These are phyloP conservation scores for Phytophthora meadii DNA, from an alignment of 352 stramenopile species.

Conservation along the genomic window DNA sequence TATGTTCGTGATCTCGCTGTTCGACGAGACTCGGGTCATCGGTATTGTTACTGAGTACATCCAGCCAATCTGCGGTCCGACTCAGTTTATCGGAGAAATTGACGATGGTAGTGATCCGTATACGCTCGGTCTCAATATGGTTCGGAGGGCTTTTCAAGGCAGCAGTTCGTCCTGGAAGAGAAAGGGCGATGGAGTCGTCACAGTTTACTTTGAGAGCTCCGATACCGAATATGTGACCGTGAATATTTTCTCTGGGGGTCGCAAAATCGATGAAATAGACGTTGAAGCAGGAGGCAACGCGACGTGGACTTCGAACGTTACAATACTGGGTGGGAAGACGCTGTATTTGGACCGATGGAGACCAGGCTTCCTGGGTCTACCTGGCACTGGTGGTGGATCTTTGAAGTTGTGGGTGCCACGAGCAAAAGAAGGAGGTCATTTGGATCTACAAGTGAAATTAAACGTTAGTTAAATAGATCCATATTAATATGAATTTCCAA, in stretches of 20 bases:
- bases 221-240: slow-evolving; percentile 12
- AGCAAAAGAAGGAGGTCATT: slow-evolving; percentile 15
- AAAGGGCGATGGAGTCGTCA: slow-evolving; percentile 39
- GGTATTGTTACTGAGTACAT: slow-evolving; percentile 18
- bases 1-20: slow-evolving; percentile 12
- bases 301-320: slow-evolving; percentile 8
- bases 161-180: slow-evolving; percentile 45
- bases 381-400: slow-evolving; percentile 13
- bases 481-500: too few species aligned
- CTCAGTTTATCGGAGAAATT: slow-evolving; percentile 28
- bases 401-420: slow-evolving; percentile 12
- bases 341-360: slow-evolving; percentile 18
- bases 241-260: slow-evolving; percentile 15
- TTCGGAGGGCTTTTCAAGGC: slow-evolving; percentile 43
- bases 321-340: slow-evolving; percentile 2
- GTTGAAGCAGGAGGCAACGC: slow-evolving; percentile 16
- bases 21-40: slow-evolving; percentile 19
- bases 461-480: slow-evolving; percentile 14
- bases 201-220: slow-evolving; percentile 38
- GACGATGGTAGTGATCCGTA: slow-evolving; percentile 41
- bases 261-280: slow-evolving; percentile 40
- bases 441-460: slow-evolving; percentile 11
- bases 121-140: slow-evolving; percentile 40
- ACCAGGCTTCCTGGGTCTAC: slow-evolving; percentile 12
- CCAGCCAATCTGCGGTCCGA: slow-evolving; percentile 18